Conservation (phyloP, 75 land plant species). For the Chamaecyparis obtusa region DNA sequence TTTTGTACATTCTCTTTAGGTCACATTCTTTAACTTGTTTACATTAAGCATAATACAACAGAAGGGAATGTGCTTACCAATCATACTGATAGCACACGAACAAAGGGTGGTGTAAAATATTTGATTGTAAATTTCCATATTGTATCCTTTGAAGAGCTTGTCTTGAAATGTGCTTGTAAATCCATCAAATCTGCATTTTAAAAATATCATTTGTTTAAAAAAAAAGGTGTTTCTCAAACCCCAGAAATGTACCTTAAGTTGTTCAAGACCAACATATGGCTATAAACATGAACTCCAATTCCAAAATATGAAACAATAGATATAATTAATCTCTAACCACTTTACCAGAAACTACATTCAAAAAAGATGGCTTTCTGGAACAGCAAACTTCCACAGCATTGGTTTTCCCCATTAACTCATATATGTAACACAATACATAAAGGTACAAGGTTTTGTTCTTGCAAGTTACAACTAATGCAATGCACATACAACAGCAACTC, state of each 20-base stretch:
- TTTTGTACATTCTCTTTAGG: background rate
- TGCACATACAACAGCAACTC: background rate
- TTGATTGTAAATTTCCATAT: slow-evolving; percentile 96
- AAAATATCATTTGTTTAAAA: background rate
- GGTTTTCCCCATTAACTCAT: background rate
- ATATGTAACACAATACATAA: background rate
- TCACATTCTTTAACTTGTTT: background rate
- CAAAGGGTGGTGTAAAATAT: slow-evolving; percentile 91
- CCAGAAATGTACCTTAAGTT: background rate
- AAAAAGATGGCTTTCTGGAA: background rate
- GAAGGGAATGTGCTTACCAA: slow-evolving; percentile 39
- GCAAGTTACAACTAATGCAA: background rate
- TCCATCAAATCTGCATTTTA: slow-evolving; percentile 76
- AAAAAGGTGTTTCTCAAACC: background rate
- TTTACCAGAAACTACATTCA: background rate
- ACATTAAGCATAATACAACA: background rate
- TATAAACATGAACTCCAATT: background rate
- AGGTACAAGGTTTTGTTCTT: background rate
- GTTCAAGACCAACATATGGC: background rate
- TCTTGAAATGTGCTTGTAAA: slow-evolving; percentile 99
- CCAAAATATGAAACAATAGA: background rate
- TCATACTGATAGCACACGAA: slow-evolving; percentile 77
- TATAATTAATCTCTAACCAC: background rate
- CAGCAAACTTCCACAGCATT: background rate
- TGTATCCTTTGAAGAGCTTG: slow-evolving; percentile 92